phyloP scores from a whole-genome alignment of 2,329 filamentous ascomycete genomes.

The Neoarthrinium moseri region DNA sequence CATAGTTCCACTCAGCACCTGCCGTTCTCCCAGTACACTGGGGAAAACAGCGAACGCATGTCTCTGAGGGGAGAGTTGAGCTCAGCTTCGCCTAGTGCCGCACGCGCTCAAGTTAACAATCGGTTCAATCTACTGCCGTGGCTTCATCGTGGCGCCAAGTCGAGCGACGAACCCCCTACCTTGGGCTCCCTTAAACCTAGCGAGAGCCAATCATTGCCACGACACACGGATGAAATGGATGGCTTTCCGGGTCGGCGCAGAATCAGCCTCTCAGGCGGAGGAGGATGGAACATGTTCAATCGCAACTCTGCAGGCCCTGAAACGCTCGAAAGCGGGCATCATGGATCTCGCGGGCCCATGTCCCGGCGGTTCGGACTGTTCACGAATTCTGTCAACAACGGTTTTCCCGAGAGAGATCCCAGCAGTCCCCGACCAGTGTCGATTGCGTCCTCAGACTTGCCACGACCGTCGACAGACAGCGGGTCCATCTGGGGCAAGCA shows the following conservation, averaged over 20 bases:
- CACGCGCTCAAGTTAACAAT: conserved; percentile 36
- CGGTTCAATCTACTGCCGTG: conserved; percentile 54
- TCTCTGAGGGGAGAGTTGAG: conserved; percentile 36
- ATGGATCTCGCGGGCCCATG: conserved; percentile 21
- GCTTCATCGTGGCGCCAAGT: conserved; percentile 63
- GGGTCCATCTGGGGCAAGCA: conserved; percentile 70
- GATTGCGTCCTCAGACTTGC: conserved; percentile 66
- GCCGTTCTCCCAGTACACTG: conserved; percentile 48
- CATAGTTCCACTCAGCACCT: conserved; percentile 60
- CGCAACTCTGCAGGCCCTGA: conserved; percentile 51
- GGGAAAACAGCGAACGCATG: conserved; percentile 43
- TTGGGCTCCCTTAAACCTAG: conserved; percentile 68
- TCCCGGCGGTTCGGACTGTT: conserved; percentile 23
- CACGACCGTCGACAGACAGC: conserved; percentile 76
- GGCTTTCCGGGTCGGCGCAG: conserved; percentile 51
- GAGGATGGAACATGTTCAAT: conserved; percentile 53
- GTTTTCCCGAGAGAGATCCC: conserved; percentile 54
- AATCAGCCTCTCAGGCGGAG: conserved; percentile 53
- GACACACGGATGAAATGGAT: conserved; percentile 56
- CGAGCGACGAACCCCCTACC: conserved; percentile 56
- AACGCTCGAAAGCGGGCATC: conserved; percentile 31
- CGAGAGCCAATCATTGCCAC: conserved; percentile 77
- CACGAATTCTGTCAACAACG: conserved; percentile 43
- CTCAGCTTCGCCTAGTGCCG: conserved; percentile 38
- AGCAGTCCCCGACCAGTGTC: conserved; percentile 66